Evolutionary conservation across 140 eudicot species (phyloP).

Genomic region (Flaveria floridana): DNA sequence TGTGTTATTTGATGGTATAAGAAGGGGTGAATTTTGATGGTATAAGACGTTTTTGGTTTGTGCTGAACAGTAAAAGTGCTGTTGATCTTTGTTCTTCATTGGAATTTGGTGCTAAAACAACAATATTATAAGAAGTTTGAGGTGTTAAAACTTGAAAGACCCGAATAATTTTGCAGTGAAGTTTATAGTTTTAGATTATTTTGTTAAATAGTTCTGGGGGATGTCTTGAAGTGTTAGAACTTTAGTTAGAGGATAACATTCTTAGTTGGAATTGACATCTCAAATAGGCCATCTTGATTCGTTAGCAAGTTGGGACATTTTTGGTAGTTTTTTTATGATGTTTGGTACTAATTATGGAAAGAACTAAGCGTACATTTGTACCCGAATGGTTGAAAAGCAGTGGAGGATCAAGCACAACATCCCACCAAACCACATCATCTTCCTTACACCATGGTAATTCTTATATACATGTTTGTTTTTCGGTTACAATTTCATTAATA

Average conservation of each 20-base stretch:
- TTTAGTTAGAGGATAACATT: slow-evolving; percentile 23
- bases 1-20: slow-evolving; percentile 16
- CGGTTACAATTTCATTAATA: not conserved
- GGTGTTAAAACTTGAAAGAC: slow-evolving; percentile 17
- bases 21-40: slow-evolving; percentile 15
- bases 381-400: slow-evolving; percentile 87
- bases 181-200: slow-evolving; percentile 32
- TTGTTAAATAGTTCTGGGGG: slow-evolving; percentile 19
- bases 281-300: slow-evolving; percentile 19
- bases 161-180: slow-evolving; percentile 18
- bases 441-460: slow-evolving; percentile 51
- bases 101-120: slow-evolving; percentile 12
- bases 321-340: slow-evolving; percentile 41
- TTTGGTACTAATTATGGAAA: slow-evolving; percentile 64
- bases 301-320: slow-evolving; percentile 30
- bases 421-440: slow-evolving; percentile 44
- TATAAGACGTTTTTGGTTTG: slow-evolving; percentile 9
- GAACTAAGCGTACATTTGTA: slow-evolving; percentile 80
- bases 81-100: slow-evolving; percentile 24
- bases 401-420: slow-evolving; percentile 48
- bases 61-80: slow-evolving; percentile 3
- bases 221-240: slow-evolving; percentile 13
- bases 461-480: slow-evolving; percentile 5
- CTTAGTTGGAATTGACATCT: slow-evolving; percentile 4
- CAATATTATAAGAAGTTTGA: slow-evolving; percentile 18